Base-by-base conservation (phyloP, 352 stramenopile genomes). In the Phytophthora palmivora region DNA sequence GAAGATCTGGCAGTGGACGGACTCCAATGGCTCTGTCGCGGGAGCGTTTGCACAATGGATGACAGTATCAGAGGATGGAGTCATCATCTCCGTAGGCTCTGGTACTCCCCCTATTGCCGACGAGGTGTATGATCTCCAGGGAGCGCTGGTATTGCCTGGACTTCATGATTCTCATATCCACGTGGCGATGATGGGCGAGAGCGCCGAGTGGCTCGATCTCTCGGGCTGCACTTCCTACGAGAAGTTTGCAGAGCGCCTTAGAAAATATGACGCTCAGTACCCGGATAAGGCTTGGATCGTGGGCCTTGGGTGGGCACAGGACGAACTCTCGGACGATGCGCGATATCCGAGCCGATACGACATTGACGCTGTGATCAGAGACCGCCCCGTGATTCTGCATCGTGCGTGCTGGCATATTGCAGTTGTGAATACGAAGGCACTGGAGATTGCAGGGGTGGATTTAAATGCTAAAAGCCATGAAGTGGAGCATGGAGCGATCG, bases 121-220 rank as follows among this genome's bases (percentile, higher is more conserved):
- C 1, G 52, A 58, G 36, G 74, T 62, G 2, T 67, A 87, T 30
- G 80, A 94, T 47, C 62, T 94, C 15, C 14, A 63, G 2, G 79
- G 74, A 12, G 67, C 72, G 28, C 64, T 92, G 24, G 85, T 97
- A 53, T 69, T 97, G 6, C 91, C 91, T 2, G 91, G 91, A 3
- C 78, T 97, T 14, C 84, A 94, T 15, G 91, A 97, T 69, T 78
- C 89, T 43, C 91, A 97, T 52, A 92, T 97, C 32, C 91, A 97
- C 63, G 78, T 93, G 21, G 91, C 88, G 44, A 83, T 87, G 63
- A 72, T 93, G 60, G 89, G 89, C 18, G 87, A 97, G 63, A 91
- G 75, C 48, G 76, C 80, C 48, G 76, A 92, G 66, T 96, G 91
- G 72, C 76, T 97, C 34, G 78, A 96, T 49, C 72, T 97, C 33